Evolutionary conservation across 2,329 filamentous ascomycete species (phyloP), one percentile per base, ranked within the genome.

Genomic region (Fusarium agapanthi): DNA sequence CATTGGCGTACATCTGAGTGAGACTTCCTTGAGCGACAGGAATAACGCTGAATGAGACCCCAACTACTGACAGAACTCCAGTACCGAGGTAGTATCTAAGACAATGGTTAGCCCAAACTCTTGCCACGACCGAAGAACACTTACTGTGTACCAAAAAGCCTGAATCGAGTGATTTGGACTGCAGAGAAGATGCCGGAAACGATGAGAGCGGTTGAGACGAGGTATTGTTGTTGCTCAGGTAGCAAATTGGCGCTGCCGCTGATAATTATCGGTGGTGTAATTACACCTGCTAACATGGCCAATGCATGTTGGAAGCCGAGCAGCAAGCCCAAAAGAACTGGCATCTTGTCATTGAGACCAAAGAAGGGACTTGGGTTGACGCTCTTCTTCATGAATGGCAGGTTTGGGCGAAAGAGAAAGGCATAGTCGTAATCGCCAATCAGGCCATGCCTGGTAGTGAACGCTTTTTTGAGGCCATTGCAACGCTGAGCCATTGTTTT

Each of bases 401-500:
- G 82, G 74, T 93, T 95, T 3, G 90, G 93, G 28, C 85, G 90
- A 86, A 98, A 97, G 44, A 98, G 90, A 78, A 95, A 96, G 40
- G 81, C 93, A 87, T 98, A 98, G 86, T 98, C 93, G 82, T 98
- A 98, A 76, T 90, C 87, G 71, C 95, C 95, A 62, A 98, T 82
- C 32, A 97, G 87, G 18, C 95, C 95, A 3, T 95, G 88, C 69
- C 85, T 90, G 50, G 88, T 90, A 60, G 86, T 81, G 71, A 89
- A 86, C 11, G 83, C 82, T 66, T 82, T 83, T 37, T 65, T 69
- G 26, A 81, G 41, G 28, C 75, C 75, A 50, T 74, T 72, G 48
- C 78, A 69, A 32, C 79, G 79, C 56, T 78, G 67, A 38, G 72
- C 26, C 55, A 81, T 54, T 38, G 73, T 69, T 75, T 79, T 83